Conservation (phyloP, 192 early-diverging fungal species). For the Podochytrium sp. region DNA sequence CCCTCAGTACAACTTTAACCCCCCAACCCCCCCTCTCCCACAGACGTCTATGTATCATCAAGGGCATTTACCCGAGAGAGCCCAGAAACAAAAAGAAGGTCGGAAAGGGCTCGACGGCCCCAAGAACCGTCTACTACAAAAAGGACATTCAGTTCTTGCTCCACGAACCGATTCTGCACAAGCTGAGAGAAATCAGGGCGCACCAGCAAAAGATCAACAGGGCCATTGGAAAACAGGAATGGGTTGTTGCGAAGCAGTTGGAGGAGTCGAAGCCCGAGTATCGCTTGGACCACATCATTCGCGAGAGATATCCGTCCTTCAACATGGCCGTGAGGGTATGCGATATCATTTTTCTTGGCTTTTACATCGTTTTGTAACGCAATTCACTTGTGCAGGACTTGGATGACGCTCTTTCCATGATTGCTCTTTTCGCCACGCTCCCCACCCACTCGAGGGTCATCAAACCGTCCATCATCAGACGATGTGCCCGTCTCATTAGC, state of each 20-base stretch:
- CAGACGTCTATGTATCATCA: conserved; percentile 95
- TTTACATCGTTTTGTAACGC: not conserved
- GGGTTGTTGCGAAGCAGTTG: conserved; percentile 74
- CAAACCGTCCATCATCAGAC: conserved; percentile 36
- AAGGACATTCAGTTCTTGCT: conserved; percentile 95
- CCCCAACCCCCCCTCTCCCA: not conserved
- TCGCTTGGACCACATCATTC: conserved; percentile 90
- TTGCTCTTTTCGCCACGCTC: conserved; percentile 91
- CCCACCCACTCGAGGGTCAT: conserved; percentile 67
- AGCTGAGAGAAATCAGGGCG: conserved; percentile 91
- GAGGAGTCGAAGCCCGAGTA: conserved; percentile 81
- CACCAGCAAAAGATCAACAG: conserved; percentile 87
- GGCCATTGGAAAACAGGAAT: conserved; percentile 82
- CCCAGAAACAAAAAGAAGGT: conserved; percentile 93
- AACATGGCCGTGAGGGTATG: conserved; percentile 24
- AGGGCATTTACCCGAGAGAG: conserved; percentile 97
- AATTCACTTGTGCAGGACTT: conserved; percentile 75
- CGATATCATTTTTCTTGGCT: conserved; percentile 5
- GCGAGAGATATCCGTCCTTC: conserved; percentile 70
- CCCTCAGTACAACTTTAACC: not conserved
- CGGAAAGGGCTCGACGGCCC: conserved; percentile 85
- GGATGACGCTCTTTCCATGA: conserved; percentile 97
- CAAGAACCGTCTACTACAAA: conserved; percentile 87
- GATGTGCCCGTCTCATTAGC: conserved; percentile 78
- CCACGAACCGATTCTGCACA: conserved; percentile 91